Evolutionary conservation across 768 basidiomycete species (phyloP).

Genomic region (Podaxis pistillaris): DNA sequence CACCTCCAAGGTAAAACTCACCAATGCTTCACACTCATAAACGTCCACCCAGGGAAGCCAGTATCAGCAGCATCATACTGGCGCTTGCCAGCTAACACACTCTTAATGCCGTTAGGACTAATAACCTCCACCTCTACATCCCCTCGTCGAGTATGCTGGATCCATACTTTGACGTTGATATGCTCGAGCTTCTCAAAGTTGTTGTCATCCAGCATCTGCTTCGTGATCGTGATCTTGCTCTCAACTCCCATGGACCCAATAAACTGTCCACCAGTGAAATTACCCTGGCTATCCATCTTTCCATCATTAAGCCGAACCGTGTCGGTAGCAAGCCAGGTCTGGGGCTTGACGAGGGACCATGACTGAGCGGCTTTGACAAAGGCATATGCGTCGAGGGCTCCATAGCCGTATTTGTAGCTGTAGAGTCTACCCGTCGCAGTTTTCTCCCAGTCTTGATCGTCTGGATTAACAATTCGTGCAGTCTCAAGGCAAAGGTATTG

Average conservation of each 20-base stretch:
- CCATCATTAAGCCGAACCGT: conserved; percentile 66
- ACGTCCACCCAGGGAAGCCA: conserved; percentile 95
- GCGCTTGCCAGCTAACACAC: conserved; percentile 77
- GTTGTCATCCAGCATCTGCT: conserved; percentile 60
- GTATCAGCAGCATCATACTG: conserved; percentile 56
- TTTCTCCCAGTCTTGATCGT: conserved; percentile 92
- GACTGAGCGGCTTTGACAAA: conserved; percentile 78
- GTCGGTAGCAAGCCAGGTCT: conserved; percentile 83
- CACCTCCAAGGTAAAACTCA: conserved; percentile 33
- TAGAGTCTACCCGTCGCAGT: conserved; percentile 65
- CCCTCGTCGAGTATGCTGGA: conserved; percentile 80
- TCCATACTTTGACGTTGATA: conserved; percentile 90
- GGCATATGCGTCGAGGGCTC: conserved; percentile 77
- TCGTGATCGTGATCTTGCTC: conserved; percentile 63
- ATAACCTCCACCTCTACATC: conserved; percentile 90
- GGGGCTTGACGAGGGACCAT: conserved; percentile 91
- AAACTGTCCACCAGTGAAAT: conserved; percentile 60
- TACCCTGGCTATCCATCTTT: conserved; percentile 49
- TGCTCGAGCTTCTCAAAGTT: conserved; percentile 93
- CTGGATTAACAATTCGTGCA: conserved; percentile 75
- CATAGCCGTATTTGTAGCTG: conserved; percentile 95
- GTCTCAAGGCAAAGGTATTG: conserved; percentile 85
- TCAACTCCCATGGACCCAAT: conserved; percentile 66
- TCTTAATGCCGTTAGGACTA: conserved; percentile 84
- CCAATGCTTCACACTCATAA: conserved; percentile 99